Evolutionary conservation across 2,329 filamentous ascomycete species (phyloP).

Genomic region (Metarhizium guizhouense): DNA sequence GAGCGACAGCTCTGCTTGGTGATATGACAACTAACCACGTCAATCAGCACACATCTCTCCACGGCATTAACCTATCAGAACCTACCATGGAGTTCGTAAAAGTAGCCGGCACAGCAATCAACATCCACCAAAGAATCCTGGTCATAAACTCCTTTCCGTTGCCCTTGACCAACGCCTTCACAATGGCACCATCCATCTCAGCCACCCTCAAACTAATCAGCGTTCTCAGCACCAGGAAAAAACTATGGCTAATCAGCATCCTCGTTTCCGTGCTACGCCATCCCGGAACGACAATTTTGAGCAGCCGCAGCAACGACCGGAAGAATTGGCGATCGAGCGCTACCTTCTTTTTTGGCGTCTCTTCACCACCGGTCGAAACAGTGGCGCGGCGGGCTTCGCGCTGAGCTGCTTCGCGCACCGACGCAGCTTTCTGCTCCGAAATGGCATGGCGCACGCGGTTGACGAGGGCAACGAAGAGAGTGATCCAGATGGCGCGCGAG

Average conservation of each 20-base stretch:
- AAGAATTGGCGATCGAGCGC: slow-evolving; percentile 82
- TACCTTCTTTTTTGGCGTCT: slow-evolving; percentile 62
- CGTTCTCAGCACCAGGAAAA: slow-evolving; percentile 85
- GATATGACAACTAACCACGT: slow-evolving; percentile 73
- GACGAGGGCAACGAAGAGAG: slow-evolving; percentile 68
- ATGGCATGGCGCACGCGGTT: slow-evolving; percentile 89
- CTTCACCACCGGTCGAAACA: slow-evolving; percentile 30
- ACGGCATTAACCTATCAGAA: slow-evolving; percentile 2
- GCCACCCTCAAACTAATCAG: slow-evolving; percentile 93
- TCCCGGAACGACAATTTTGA: slow-evolving; percentile 83
- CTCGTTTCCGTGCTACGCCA: slow-evolving; percentile 84
- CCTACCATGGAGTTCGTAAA: slow-evolving; percentile 97
- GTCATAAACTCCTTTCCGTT: slow-evolving; percentile 84
- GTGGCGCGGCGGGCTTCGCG: slow-evolving; percentile 38
- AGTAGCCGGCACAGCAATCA: slow-evolving; percentile 88
- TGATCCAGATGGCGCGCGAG: slow-evolving; percentile 74
- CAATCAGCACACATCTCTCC: not conserved
- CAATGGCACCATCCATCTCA: slow-evolving; percentile 86
- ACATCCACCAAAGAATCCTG: slow-evolving; percentile 95
- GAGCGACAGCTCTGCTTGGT: slow-evolving; percentile 88
- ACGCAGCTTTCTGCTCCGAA: slow-evolving; percentile 83
- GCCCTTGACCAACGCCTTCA: slow-evolving; percentile 85
- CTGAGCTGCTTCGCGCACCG: slow-evolving; percentile 54
- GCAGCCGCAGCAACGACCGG: slow-evolving; percentile 64
- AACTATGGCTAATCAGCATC: slow-evolving; percentile 79